phyloP scores from a whole-genome alignment of 1,284 basidiomycete species.

The Pascua guehoae region DNA sequence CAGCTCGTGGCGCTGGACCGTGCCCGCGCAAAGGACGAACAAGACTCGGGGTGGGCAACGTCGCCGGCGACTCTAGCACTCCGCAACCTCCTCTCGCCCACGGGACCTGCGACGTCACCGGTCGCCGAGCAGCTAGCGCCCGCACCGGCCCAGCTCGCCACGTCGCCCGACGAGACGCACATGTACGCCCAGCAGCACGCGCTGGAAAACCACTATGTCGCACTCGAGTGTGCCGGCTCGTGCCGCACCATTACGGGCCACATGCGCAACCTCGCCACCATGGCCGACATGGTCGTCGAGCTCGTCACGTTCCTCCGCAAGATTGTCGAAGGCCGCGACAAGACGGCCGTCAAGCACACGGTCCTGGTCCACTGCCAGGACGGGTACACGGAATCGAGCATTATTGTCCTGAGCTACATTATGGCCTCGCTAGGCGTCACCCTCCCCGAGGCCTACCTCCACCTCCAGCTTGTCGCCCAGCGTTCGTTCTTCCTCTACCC shows the following conservation, averaged over 20 bases:
- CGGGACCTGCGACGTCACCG: conserved; percentile 1
- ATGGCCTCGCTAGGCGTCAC: conserved; percentile 70
- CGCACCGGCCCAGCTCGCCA: conserved; percentile 16
- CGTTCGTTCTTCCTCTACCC: conserved; percentile 88
- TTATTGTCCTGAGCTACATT: conserved; percentile 79
- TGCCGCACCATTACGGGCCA: conserved; percentile 43
- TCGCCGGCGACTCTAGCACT: conserved; percentile 44
- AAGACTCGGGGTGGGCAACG: conserved; percentile 28
- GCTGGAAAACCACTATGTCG: conserved; percentile 35
- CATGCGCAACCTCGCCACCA: conserved; percentile 34
- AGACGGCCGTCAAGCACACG: conserved; percentile 29
- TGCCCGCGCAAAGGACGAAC: conserved; percentile 12
- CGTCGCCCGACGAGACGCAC: conserved; percentile 18
- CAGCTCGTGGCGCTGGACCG: conserved; percentile 35
- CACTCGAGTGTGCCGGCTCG: conserved; percentile 42
- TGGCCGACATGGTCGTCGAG: conserved; percentile 44
- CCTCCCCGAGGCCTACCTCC: conserved; percentile 81
- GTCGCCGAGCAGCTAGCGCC: conserved; percentile 6
- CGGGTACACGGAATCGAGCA: conserved; percentile 74
- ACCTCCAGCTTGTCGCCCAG: conserved; percentile 58
- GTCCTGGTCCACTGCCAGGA: conserved; percentile 51
- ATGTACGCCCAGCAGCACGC: conserved; percentile 18
- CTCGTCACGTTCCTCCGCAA: conserved; percentile 44
- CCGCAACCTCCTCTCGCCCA: conserved; percentile 41
- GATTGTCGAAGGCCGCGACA: conserved; percentile 40